Evolutionary conservation across 495 filamentous ascomycete species (phyloP).

Genomic region (Thermochaetoides thermophila): DNA sequence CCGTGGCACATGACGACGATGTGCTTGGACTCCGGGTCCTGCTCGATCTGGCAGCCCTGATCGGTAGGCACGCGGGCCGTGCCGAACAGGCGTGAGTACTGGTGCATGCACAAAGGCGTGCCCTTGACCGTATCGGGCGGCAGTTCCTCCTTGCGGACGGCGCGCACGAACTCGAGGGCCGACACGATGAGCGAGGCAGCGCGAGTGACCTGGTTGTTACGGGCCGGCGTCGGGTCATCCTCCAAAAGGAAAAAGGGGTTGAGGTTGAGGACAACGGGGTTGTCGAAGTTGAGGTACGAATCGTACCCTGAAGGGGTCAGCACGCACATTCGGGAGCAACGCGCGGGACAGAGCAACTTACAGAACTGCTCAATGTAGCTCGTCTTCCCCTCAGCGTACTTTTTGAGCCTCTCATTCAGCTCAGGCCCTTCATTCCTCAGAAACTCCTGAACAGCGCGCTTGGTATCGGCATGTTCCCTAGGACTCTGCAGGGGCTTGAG

Average conservation of each 20-base stretch:
- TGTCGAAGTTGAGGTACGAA: slow-evolving; percentile 95
- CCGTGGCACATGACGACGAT: slow-evolving; percentile 89
- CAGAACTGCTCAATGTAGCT: slow-evolving; percentile 99
- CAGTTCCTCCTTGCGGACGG: slow-evolving; percentile 83
- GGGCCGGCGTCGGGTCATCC: slow-evolving; percentile 90
- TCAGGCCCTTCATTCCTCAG: slow-evolving; percentile 68
- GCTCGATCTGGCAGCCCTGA: slow-evolving; percentile 89
- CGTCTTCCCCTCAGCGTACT: slow-evolving; percentile 81
- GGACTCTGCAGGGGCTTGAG: slow-evolving; percentile 65
- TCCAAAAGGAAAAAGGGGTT: slow-evolving; percentile 97
- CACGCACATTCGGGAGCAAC: background rate
- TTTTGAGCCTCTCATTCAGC: slow-evolving; percentile 77
- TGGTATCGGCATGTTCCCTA: slow-evolving; percentile 74
- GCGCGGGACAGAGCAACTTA: slow-evolving; percentile 33
- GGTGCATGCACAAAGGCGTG: slow-evolving; percentile 87
- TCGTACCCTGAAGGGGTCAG: slow-evolving; percentile 64
- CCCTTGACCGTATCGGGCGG: slow-evolving; percentile 76
- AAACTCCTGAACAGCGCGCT: slow-evolving; percentile 70
- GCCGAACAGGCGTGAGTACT: slow-evolving; percentile 91
- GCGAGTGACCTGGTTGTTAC: slow-evolving; percentile 90
- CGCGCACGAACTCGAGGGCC: slow-evolving; percentile 80
- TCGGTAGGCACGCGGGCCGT: slow-evolving; percentile 91
- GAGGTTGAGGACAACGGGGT: slow-evolving; percentile 90
- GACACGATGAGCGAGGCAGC: slow-evolving; percentile 87
- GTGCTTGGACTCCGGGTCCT: slow-evolving; percentile 78